phyloP scores from a whole-genome alignment of 352 stramenopile genomes.

The Phytophthora hybrid region DNA sequence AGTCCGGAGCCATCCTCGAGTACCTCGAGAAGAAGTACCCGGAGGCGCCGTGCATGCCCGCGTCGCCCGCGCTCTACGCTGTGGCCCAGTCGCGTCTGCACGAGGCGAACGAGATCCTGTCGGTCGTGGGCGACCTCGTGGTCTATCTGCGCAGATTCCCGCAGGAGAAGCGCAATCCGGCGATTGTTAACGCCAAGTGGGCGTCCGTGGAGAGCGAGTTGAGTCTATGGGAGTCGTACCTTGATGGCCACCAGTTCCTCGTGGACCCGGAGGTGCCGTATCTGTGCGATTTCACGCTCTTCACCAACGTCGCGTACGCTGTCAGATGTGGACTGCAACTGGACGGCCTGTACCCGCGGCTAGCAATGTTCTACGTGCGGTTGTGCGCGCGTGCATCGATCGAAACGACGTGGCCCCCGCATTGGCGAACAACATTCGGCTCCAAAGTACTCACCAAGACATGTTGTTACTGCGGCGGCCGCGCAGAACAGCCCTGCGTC shows the following conservation, averaged over 20 bases:
- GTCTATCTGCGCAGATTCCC: slow-evolving; percentile 83
- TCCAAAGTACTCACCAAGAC: slow-evolving; percentile 82
- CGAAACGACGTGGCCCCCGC: slow-evolving; percentile 83
- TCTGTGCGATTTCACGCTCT: slow-evolving; percentile 86
- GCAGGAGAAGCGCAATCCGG: slow-evolving; percentile 58
- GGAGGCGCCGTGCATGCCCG: slow-evolving; percentile 56
- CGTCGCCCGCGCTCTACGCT: slow-evolving; percentile 58
- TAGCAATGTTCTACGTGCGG: slow-evolving; percentile 84
- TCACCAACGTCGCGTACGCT: slow-evolving; percentile 88
- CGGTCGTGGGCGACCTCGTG: slow-evolving; percentile 81
- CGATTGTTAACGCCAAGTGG: slow-evolving; percentile 78
- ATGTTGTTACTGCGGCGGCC: slow-evolving; percentile 68
- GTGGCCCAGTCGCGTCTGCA: slow-evolving; percentile 81
- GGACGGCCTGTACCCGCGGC: slow-evolving; percentile 78
- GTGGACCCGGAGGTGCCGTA: slow-evolving; percentile 68
- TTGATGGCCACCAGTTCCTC: slow-evolving; percentile 70
- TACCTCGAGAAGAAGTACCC: slow-evolving; percentile 82
- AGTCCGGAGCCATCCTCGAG: slow-evolving; percentile 82
- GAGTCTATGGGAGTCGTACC: slow-evolving; percentile 80
- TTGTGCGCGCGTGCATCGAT: slow-evolving; percentile 76
- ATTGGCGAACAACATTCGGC: slow-evolving; percentile 81
- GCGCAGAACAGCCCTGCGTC: slow-evolving; percentile 42
- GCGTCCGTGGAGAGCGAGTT: slow-evolving; percentile 72
- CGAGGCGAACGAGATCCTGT: slow-evolving; percentile 88
- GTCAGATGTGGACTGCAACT: slow-evolving; percentile 87